Conservation (phyloP, 2,329 filamentous ascomycete genomes). For the Fusarium temperatum region DNA sequence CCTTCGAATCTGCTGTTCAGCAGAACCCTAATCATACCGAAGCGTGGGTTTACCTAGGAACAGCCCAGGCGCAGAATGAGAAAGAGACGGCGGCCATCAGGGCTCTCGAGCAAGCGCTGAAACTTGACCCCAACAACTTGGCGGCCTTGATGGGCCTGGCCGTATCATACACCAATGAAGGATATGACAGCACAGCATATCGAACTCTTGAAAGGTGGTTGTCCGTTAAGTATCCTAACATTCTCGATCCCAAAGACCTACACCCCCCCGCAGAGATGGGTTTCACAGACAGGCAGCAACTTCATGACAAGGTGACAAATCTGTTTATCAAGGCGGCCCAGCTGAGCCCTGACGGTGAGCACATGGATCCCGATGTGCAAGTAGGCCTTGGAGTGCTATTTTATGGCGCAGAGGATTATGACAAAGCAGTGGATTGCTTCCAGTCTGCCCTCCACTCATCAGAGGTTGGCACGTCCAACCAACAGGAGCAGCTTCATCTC, state of each 20-base stretch:
- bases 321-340: slow-evolving; percentile 94
- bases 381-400: slow-evolving; percentile 96
- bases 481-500: slow-evolving; percentile 86
- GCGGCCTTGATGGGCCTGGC: slow-evolving; percentile 93
- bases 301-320: slow-evolving; percentile 90
- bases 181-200: slow-evolving; percentile 97
- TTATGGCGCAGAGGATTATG: slow-evolving; percentile 97
- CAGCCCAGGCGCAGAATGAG: slow-evolving; percentile 96
- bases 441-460: slow-evolving; percentile 86
- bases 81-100: slow-evolving; percentile 97
- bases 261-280: slow-evolving; percentile 84
- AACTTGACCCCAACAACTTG: slow-evolving; percentile 86
- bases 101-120: slow-evolving; percentile 89
- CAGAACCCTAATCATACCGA: slow-evolving; percentile 88
- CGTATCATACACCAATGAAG: slow-evolving; percentile 98
- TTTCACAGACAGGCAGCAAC: slow-evolving; percentile 89
- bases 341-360: slow-evolving; percentile 87
- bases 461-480: slow-evolving; percentile 84
- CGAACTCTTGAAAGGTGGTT: slow-evolving; percentile 96
- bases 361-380: slow-evolving; percentile 98
- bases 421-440: slow-evolving; percentile 99
- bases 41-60: slow-evolving; percentile 92
- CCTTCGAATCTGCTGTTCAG: slow-evolving; percentile 95
- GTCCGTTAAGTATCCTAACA: slow-evolving; percentile 88
- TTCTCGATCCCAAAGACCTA: slow-evolving; percentile 77